These are phyloP conservation scores for Tricholoma hemisulphureum DNA, from an alignment of 768 basidiomycete genomes.

Conservation along the genomic window DNA sequence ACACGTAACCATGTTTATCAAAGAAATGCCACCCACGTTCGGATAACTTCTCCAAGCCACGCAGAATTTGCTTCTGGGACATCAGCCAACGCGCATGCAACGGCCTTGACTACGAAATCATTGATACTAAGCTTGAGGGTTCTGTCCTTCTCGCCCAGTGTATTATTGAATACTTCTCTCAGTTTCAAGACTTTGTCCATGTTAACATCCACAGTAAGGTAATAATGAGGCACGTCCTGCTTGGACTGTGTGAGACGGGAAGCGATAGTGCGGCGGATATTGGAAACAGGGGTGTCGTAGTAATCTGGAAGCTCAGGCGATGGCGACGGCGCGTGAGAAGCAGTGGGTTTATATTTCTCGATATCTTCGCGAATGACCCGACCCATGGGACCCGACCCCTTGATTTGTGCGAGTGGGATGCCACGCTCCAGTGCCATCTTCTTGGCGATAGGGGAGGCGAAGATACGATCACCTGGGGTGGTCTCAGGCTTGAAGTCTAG, in stretches of 20 bases:
- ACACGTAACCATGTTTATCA: background rate
- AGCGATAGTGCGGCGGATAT: constrained; percentile 94
- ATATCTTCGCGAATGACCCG: constrained; percentile 94
- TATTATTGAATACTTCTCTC: constrained; percentile 93
- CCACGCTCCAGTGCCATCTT: constrained; percentile 95
- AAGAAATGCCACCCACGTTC: constrained; percentile 65
- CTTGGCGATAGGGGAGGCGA: constrained; percentile 94
- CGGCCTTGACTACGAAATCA: constrained; percentile 97
- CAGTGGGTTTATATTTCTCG: constrained; percentile 75
- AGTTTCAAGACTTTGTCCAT: constrained; percentile 97
- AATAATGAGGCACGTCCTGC: constrained; percentile 95
- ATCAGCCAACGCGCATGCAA: constrained; percentile 85
- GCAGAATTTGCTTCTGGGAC: constrained; percentile 98
- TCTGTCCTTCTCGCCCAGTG: constrained; percentile 84
- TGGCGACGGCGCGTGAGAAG: constrained; percentile 46
- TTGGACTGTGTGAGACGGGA: constrained; percentile 89
- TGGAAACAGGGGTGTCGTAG: constrained; percentile 85
- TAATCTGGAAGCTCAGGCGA: constrained; percentile 69
- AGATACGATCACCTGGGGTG: constrained; percentile 76
- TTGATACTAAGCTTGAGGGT: constrained; percentile 93
- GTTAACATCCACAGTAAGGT: constrained; percentile 89
- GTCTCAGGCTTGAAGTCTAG: constrained; percentile 53
- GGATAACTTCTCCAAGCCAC: constrained; percentile 93
- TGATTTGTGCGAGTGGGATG: constrained; percentile 84
- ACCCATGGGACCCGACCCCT: constrained; percentile 91